Base-by-base conservation (phyloP, 2,329 filamentous ascomycete genomes). In the Xylaria digitata region DNA sequence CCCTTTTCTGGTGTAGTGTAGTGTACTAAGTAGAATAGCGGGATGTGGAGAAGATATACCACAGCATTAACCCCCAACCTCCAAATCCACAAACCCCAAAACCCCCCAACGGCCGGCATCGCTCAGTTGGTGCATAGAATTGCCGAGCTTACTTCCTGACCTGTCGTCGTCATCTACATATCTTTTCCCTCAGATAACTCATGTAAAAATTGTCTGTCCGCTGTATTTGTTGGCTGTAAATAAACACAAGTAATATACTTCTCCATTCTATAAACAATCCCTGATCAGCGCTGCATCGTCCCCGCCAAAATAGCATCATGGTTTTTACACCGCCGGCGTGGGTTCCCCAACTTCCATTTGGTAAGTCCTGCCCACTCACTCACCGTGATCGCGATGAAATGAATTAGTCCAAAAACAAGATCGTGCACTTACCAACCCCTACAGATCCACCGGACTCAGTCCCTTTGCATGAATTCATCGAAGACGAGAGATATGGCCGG, bases 381-480 rank as follows among this genome's bases (percentile, higher is more conserved):
- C 13, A 6, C 23, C 11, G 13, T 40, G 2, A 13, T 13, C 34
- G 34, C 9, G 11, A 42, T 37, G 30, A 58, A 34, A 26, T 21
- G 19, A 42, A 42, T 45, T 6, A 8, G 23, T 34, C 42, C 32
- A 11, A 21, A 2, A 53, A 32, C 48, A 19, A 11, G 17, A 19
- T 34, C 1, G 13, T 13, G 5, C 26, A 26, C 58, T 62, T 19
- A 65, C 15, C 1, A n/a, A 58, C 5, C 21, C 21, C 55, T 11
- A 13, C 59, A 78, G 76, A 78, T 30, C 76, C 76, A 1, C 90
- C 90, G 1, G 90, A 92, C 75, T 86, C 86, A 21, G 84, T 93
- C 61, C 83, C 91, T 0, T 83, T 93, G 63, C 83, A 84, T 73
- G 87, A 92, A 56, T 94, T 94, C 78, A 89, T 93, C 80, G 84